phyloP scores from a whole-genome alignment of 495 filamentous ascomycete species.

The Amphirosellinia nigrospora region DNA sequence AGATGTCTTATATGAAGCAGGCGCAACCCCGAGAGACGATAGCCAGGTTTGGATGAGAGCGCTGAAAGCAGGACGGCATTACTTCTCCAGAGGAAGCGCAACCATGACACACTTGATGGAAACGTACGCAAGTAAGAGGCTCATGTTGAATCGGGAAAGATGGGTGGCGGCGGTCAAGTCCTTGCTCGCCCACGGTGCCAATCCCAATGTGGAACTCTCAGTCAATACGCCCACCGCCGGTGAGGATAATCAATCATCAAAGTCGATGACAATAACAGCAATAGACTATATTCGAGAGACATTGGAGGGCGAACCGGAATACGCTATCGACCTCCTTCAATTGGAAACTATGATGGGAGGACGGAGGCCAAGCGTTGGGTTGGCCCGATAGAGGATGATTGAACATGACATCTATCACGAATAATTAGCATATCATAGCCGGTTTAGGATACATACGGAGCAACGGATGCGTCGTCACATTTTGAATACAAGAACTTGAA shows the following conservation, averaged over 20 bases:
- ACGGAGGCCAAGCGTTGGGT: conserved; percentile 35
- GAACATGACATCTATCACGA: conserved; percentile 11
- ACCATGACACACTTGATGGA: conserved; percentile 43
- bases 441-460: conserved; percentile 13
- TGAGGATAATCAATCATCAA: conserved; percentile 35
- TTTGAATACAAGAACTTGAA: neutral
- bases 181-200: conserved; percentile 37
- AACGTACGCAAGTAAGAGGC: conserved; percentile 35
- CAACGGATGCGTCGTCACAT: conserved; percentile 11
- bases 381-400: conserved; percentile 27
- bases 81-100: conserved; percentile 40
- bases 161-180: conserved; percentile 42
- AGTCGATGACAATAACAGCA: conserved; percentile 33
- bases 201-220: conserved; percentile 36
- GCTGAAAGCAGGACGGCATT: conserved; percentile 37
- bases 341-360: conserved; percentile 39
- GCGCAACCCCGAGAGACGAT: conserved; percentile 30
- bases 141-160: conserved; percentile 39
- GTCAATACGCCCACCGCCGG: conserved; percentile 30
- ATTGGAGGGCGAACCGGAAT: conserved; percentile 40
- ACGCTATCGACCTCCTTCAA: conserved; percentile 39
- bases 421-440: conserved; percentile 16
- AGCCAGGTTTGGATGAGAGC: conserved; percentile 34
- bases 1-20: conserved; percentile 36
- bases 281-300: conserved; percentile 41